Conservation (phyloP, 2,329 filamentous ascomycete species). For the Tolypocladium tundrense region DNA sequence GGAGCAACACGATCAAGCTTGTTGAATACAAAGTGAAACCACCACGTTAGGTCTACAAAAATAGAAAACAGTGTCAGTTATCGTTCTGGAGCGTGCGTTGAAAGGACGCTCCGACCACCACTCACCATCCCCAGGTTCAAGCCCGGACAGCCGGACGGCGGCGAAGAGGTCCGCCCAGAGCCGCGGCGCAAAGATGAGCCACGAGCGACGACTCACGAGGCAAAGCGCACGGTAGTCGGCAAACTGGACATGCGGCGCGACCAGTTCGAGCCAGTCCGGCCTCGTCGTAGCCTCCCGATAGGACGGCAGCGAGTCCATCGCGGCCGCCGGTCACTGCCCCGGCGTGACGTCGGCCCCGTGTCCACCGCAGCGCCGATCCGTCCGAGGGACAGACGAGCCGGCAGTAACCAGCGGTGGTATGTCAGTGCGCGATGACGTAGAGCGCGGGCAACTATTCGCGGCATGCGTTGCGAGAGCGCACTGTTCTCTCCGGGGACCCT, state of each 20-base stretch:
- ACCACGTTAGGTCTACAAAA: slow-evolving; percentile 37
- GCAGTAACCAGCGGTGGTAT: neutral
- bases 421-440: neutral
- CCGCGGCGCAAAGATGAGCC: slow-evolving; percentile 37
- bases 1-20: slow-evolving; percentile 23
- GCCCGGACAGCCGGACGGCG: slow-evolving; percentile 24
- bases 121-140: slow-evolving; percentile 36
- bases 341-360: neutral
- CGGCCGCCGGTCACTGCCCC: neutral
- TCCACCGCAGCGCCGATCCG: neutral
- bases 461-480: neutral
- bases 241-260: slow-evolving; percentile 31
- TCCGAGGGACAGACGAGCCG: neutral
- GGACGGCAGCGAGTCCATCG: slow-evolving; percentile 33
- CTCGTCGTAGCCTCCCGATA: slow-evolving; percentile 39
- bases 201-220: slow-evolving; percentile 36
- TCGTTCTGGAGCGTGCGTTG: neutral
- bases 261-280: slow-evolving; percentile 38
- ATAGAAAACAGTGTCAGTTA: neutral
- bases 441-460: neutral
- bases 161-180: slow-evolving; percentile 42
- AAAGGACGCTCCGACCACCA: neutral
- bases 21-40: slow-evolving; percentile 32
- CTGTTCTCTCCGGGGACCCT: neutral
- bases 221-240: slow-evolving; percentile 35